Evolutionary conservation across 257 asterid species (phyloP), one percentile per base, ranked within the genome.

Genomic region (Gentiana macrophylla): DNA sequence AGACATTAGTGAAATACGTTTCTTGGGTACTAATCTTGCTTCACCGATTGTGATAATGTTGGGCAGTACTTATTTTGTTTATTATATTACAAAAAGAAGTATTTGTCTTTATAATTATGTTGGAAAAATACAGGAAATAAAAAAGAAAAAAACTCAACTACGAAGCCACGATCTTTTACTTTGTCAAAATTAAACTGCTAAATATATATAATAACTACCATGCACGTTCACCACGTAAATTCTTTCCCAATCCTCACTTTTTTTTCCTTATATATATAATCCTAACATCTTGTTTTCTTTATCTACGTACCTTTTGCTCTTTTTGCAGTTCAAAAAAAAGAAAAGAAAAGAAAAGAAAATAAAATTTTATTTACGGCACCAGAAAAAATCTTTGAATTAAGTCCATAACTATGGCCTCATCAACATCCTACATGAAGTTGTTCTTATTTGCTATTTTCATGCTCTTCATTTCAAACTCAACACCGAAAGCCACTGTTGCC

Each of bases 401-500:
- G 37, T 24, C 1, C 37, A 5, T 4, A 0, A 6, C 35, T 4
- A 55, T 62, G 67, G 52, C 60, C n/a, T 11, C 49, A 50, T n/a
- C 46, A 24, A 24, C 24, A 24, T 41, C 9, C 46, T 41, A 41
- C 9, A 5, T 5, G 6, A 7, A 41, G 9, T 50, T 38, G 37
- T 8, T 37, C 52, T 34, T 49, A 0, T 37, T 37, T 63, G 10
- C 57, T 11, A 12, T 57, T 2, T 33, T 60, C 15, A 3, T 62
- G 1, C 13, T 64, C 8, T 34, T 32, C 9, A 3, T 53, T 60
- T 59, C 57, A 47, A 50, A 46, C 7, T 59, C 75, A 52, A 49
- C 65, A 58, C 45, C 79, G 46, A 5, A 5, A 10, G 36, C 47
- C 13, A 3, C 51, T 10, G 13, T 49, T 32, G 59, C 81, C 52